Conservation (phyloP, 306 rosid genomes). For the Trichosanthes cucumerina region DNA sequence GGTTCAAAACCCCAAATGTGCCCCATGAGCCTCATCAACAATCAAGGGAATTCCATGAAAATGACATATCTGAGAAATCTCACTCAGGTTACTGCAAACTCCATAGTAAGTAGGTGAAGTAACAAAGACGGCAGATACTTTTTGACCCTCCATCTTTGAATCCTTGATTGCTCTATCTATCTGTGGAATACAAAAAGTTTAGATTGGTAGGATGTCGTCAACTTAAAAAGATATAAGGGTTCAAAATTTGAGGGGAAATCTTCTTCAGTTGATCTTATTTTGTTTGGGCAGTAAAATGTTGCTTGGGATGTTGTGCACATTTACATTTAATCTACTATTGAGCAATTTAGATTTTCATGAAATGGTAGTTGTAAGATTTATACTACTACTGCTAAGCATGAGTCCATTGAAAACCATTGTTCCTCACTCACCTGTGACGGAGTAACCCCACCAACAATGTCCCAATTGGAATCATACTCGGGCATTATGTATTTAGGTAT, state of each 20-base stretch:
- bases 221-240: background rate
- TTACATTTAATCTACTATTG: background rate
- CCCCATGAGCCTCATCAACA: constrained; percentile 95
- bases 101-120: constrained; percentile 93
- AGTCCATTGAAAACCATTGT: background rate
- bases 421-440: constrained; percentile 42
- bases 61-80: constrained; percentile 70
- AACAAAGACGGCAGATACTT: constrained; percentile 59
- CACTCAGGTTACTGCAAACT: constrained; percentile 48
- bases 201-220: background rate
- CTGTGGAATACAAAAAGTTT: constrained; percentile 23
- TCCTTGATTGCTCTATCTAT: constrained; percentile 51
- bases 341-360: background rate
- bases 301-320: background rate
- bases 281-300: background rate
- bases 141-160: constrained; percentile 42
- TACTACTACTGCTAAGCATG: background rate
- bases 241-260: background rate
- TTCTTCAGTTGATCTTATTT: background rate
- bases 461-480: constrained; percentile 58
- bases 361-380: background rate
- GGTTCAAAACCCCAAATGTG: constrained; percentile 75
- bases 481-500: constrained; percentile 69
- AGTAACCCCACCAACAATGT: constrained; percentile 54
- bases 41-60: constrained; percentile 59